Conservation (phyloP, 2,329 filamentous ascomycete species). For the Pseudogymnoascus sp. region DNA sequence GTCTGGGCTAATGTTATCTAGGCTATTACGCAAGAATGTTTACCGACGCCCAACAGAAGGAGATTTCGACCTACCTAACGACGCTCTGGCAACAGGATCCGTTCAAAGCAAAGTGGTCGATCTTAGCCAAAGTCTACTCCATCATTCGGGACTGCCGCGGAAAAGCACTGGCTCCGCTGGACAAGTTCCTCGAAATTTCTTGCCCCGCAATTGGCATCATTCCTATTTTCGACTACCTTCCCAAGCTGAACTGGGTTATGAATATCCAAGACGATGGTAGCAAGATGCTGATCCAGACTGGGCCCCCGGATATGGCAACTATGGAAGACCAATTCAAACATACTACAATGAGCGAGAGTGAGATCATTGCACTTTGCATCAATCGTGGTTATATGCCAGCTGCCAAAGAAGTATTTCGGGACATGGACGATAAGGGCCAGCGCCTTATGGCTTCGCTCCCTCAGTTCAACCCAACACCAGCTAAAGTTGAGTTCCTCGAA, state of each 20-base stretch:
- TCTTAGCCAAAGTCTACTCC: constrained; percentile 19
- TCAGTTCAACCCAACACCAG: not conserved
- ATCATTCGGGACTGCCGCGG: constrained; percentile 16
- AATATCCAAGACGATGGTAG: constrained; percentile 10
- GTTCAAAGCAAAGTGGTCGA: constrained; percentile 20
- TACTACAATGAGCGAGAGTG: constrained; percentile 18
- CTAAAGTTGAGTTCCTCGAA: not conserved
- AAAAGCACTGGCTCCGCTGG: constrained; percentile 16
- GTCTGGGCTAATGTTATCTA: not conserved
- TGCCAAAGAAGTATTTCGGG: not conserved
- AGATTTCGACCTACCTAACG: constrained; percentile 17
- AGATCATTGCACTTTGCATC: constrained; percentile 19
- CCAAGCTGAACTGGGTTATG: constrained; percentile 17
- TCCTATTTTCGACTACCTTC: constrained; percentile 15
- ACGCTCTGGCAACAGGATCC: constrained; percentile 17
- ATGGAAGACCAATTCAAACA: constrained; percentile 14
- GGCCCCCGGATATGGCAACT: constrained; percentile 12
- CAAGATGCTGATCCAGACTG: constrained; percentile 14
- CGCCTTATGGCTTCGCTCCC: not conserved
- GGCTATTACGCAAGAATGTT: constrained; percentile 15
- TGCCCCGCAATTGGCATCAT: constrained; percentile 19
- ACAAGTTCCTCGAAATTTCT: constrained; percentile 13
- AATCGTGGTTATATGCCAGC: constrained; percentile 14
- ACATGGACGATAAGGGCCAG: not conserved
- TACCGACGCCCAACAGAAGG: constrained; percentile 16